Conservation (phyloP, 768 basidiomycete species). For the Ephemerocybe angulata region DNA sequence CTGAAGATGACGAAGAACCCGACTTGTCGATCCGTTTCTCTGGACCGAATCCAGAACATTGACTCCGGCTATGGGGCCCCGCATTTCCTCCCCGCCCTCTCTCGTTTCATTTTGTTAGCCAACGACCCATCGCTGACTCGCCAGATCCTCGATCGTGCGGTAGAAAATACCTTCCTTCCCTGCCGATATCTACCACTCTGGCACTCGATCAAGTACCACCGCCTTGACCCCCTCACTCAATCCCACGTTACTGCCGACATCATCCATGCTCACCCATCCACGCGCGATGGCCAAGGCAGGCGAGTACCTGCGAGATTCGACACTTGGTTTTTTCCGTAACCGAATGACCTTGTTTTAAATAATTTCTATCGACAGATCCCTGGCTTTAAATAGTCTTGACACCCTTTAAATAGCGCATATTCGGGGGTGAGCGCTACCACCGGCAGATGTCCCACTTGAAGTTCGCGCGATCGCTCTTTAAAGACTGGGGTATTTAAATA, state of each 20-base stretch:
- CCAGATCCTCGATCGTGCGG: not conserved
- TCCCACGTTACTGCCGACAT: constrained; percentile 18
- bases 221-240: constrained; percentile 2
- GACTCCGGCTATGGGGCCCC: constrained; percentile 24
- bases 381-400: too few species aligned
- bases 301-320: constrained; percentile 30
- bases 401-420: too few species aligned
- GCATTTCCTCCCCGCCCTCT: constrained; percentile 24
- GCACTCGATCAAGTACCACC: constrained; percentile 9
- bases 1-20: not conserved
- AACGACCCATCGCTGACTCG: constrained; percentile 14
- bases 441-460: too few species aligned
- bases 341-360: too few species aligned
- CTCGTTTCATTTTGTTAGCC: constrained; percentile 20
- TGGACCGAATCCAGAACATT: not conserved
- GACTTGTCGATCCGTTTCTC: not conserved
- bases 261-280: constrained; percentile 24
- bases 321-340: too few species aligned
- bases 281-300: constrained; percentile 10
- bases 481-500: too few species aligned
- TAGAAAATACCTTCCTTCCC: constrained; percentile 9
- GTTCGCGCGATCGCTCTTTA: too few species aligned
- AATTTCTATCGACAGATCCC: too few species aligned
- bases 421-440: too few species aligned
- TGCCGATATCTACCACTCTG: constrained; percentile 10